These are phyloP conservation scores for Puccinia triticina DNA, from an alignment of 1,284 basidiomycete species.

Conservation along the genomic window DNA sequence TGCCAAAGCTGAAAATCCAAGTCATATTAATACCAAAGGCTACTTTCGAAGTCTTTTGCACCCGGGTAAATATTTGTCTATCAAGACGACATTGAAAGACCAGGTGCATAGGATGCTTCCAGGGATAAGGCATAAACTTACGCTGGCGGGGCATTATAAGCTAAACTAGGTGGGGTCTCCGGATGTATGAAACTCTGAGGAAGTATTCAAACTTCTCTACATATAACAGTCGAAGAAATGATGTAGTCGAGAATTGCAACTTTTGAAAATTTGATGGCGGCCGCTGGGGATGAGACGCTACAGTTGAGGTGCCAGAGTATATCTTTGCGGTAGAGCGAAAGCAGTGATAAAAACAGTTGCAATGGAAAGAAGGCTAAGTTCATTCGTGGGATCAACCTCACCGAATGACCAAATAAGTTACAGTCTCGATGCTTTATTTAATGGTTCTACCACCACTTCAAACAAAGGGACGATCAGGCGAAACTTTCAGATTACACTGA, in stretches of 20 bases:
- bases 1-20: slow-evolving; percentile 37
- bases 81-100: not conserved
- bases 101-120: too few species aligned
- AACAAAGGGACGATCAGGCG: not conserved
- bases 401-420: slow-evolving; percentile 15
- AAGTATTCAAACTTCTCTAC: not conserved
- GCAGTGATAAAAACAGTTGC: not conserved
- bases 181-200: not conserved
- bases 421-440: slow-evolving; percentile 8
- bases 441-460: slow-evolving; percentile 6
- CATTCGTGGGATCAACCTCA: not conserved
- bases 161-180: not conserved
- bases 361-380: not conserved
- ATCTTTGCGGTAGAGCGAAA: not conserved
- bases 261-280: too few species aligned
- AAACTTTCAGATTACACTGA: slow-evolving; percentile 19
- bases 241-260: not conserved
- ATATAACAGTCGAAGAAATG: not conserved
- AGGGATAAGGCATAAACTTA: slow-evolving; percentile 4
- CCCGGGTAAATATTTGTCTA: not conserved
- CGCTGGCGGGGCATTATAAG: slow-evolving; percentile 28
- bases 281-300: too few species aligned
- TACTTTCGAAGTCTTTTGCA: not conserved
- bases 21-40: not conserved
- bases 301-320: too few species aligned